A percentile compares a stretch with the other conserved stretches of the same genome.
Conservation (phyloP, 2,329 filamentous ascomycete species). For the Parastagonospora nodorum region DNA sequence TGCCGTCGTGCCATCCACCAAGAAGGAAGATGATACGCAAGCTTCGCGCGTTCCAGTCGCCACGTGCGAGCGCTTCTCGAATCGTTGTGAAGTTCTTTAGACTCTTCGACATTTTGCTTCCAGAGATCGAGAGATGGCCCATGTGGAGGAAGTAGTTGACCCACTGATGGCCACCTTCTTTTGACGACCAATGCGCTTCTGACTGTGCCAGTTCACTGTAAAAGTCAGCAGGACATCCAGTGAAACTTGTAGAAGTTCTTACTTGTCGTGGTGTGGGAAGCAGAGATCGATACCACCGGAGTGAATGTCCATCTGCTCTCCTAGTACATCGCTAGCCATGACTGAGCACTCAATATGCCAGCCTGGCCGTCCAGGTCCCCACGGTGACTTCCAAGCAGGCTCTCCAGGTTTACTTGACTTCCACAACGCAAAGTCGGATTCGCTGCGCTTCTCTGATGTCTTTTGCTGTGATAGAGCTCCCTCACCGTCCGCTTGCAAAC, state of each 20-base stretch:
- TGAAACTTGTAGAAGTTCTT: background rate
- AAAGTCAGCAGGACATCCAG: constrained; percentile 2
- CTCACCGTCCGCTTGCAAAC: constrained; percentile 85
- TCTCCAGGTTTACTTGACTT: constrained; percentile 91
- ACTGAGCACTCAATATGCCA: constrained; percentile 98
- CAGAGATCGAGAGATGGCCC: constrained; percentile 87
- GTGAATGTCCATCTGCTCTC: constrained; percentile 86
- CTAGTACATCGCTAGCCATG: constrained; percentile 90
- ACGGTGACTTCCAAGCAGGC: constrained; percentile 85
- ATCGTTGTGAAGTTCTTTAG: constrained; percentile 97
- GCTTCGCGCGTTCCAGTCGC: constrained; percentile 76
- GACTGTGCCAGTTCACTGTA: constrained; percentile 76
- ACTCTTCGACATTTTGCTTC: constrained; percentile 94
- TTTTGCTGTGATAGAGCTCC: constrained; percentile 69
- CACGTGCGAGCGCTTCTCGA: constrained; percentile 72
- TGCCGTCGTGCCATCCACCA: constrained; percentile 86
- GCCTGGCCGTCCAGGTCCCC: constrained; percentile 85
- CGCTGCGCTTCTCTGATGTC: constrained; percentile 70
- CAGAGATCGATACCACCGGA: constrained; percentile 89
- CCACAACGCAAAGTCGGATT: constrained; percentile 90
- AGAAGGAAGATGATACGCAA: constrained; percentile 87
- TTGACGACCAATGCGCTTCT: constrained; percentile 74
- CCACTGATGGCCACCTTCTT: constrained; percentile 66
- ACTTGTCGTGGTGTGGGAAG: constrained; percentile 78
- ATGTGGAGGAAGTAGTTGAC: constrained; percentile 96